phyloP scores from a whole-genome alignment of 1,284 basidiomycete species.

The Malassezia dermatis region DNA sequence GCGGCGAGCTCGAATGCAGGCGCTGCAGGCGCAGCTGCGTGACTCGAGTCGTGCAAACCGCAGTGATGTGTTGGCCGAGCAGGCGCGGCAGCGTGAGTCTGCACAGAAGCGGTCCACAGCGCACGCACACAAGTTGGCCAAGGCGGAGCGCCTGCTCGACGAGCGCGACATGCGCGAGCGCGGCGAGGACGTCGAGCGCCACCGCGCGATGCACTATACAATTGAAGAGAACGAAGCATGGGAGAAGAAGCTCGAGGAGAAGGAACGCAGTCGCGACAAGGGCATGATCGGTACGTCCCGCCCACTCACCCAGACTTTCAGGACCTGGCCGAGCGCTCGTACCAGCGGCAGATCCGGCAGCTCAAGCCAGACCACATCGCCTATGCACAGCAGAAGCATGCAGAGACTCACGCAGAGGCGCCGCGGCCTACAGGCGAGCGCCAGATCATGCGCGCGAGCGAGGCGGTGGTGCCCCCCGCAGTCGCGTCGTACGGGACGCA shows the following conservation, averaged over 20 bases:
- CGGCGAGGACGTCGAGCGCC: constrained; percentile 62
- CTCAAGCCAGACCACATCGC: constrained; percentile 74
- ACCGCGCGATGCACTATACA: constrained; percentile 84
- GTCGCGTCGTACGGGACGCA: constrained; percentile 65
- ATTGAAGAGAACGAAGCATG: constrained; percentile 88
- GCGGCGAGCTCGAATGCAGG: constrained; percentile 4
- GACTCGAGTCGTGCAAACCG: constrained; percentile 37
- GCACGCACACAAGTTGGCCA: constrained; percentile 28
- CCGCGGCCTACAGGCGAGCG: not conserved
- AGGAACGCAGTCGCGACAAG: constrained; percentile 65
- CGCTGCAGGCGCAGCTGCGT: constrained; percentile 3
- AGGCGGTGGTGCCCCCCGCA: not conserved
- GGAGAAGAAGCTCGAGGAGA: constrained; percentile 74
- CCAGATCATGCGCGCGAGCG: not conserved
- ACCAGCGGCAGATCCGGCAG: constrained; percentile 76
- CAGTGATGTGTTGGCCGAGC: constrained; percentile 25
- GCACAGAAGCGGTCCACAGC: constrained; percentile 15
- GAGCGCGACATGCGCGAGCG: constrained; percentile 78
- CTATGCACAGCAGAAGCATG: constrained; percentile 77
- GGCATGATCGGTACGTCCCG: constrained; percentile 61
- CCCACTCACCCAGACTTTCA: constrained; percentile 60
- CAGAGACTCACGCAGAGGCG: constrained; percentile 29
- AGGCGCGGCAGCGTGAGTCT: constrained; percentile 20
- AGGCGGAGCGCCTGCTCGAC: constrained; percentile 73
- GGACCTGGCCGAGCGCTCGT: constrained; percentile 72